Conservation (phyloP, 2,329 filamentous ascomycete genomes). For the Cryphonectria carpinicola region DNA sequence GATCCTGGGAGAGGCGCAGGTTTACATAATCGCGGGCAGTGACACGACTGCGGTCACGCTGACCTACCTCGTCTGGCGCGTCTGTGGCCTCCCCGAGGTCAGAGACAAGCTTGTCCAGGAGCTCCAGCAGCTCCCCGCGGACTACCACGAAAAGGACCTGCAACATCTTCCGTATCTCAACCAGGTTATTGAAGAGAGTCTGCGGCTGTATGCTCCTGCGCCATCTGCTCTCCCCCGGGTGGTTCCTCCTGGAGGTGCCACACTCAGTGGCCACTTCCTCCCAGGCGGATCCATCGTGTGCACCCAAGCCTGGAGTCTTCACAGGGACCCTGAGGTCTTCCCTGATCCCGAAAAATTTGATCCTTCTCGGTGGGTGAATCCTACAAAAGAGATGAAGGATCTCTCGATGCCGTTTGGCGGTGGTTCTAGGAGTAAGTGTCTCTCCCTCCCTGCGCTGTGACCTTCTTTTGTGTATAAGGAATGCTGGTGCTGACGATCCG, state of each 20-base stretch:
- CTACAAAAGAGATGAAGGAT: conserved; percentile 38
- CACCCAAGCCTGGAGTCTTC: conserved; percentile 52
- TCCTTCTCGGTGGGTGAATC: conserved; percentile 43
- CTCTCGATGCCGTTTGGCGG: conserved; percentile 37
- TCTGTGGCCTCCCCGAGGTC: conserved; percentile 39
- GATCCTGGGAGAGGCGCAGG: conserved; percentile 44
- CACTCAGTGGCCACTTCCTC: conserved; percentile 44
- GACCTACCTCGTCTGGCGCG: conserved; percentile 51
- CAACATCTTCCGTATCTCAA: conserved; percentile 46
- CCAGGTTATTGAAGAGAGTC: conserved; percentile 48
- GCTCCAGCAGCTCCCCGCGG: conserved; percentile 39
- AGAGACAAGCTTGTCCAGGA: conserved; percentile 40
- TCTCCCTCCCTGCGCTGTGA: neutral
- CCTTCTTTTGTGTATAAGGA: conserved; percentile 30
- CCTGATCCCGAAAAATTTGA: conserved; percentile 42
- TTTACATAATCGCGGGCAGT: conserved; percentile 54
- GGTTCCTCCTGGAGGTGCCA: conserved; percentile 45
- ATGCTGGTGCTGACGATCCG: conserved; percentile 49
- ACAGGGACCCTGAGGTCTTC: conserved; percentile 47
- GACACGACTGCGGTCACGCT: conserved; percentile 56
- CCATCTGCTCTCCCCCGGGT: conserved; percentile 45
- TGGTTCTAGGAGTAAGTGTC: conserved; percentile 35
- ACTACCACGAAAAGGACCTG: conserved; percentile 40
- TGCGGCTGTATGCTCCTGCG: conserved; percentile 48
- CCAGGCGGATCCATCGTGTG: conserved; percentile 44